Evolutionary conservation across 371 early-diverging fungal species (phyloP).

Genomic region (Synchytrium microbalum): DNA sequence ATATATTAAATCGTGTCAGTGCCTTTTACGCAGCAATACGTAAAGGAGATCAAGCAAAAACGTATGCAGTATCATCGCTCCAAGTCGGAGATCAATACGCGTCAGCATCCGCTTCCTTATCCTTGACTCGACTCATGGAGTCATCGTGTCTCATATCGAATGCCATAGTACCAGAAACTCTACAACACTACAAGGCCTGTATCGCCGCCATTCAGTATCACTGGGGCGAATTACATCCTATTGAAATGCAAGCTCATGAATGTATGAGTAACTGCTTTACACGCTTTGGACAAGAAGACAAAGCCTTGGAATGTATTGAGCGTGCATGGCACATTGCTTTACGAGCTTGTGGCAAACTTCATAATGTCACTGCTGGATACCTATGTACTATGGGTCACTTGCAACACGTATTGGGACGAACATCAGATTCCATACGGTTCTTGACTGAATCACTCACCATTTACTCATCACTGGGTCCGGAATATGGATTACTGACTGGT

Average conservation of each 20-base stretch:
- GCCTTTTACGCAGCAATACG: constrained; percentile 32
- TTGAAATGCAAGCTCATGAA: constrained; percentile 34
- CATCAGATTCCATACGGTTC: constrained; percentile 23
- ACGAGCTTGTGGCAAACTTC: constrained; percentile 33
- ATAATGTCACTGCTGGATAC: constrained; percentile 36
- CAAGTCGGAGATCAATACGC: neutral
- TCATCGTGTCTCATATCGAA: constrained; percentile 10
- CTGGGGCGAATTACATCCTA: constrained; percentile 33
- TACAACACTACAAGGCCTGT: constrained; percentile 19
- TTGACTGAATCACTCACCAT: constrained; percentile 34
- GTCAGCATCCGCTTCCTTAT: constrained; percentile 21
- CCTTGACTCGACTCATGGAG: constrained; percentile 21
- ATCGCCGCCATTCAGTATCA: constrained; percentile 25
- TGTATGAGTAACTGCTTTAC: constrained; percentile 26
- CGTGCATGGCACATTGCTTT: constrained; percentile 26
- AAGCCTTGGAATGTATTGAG: constrained; percentile 27
- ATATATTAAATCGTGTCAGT: constrained; percentile 25
- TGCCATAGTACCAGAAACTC: constrained; percentile 7
- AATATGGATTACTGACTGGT: constrained; percentile 19
- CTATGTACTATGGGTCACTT: constrained; percentile 22
- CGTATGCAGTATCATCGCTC: constrained; percentile 23
- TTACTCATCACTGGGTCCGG: constrained; percentile 16
- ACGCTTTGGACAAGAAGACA: constrained; percentile 11
- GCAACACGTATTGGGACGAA: constrained; percentile 13
- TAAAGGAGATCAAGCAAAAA: constrained; percentile 32